These are phyloP conservation scores for Sinapis alba DNA, from an alignment of 441 rosid genomes.

Conservation along the genomic window DNA sequence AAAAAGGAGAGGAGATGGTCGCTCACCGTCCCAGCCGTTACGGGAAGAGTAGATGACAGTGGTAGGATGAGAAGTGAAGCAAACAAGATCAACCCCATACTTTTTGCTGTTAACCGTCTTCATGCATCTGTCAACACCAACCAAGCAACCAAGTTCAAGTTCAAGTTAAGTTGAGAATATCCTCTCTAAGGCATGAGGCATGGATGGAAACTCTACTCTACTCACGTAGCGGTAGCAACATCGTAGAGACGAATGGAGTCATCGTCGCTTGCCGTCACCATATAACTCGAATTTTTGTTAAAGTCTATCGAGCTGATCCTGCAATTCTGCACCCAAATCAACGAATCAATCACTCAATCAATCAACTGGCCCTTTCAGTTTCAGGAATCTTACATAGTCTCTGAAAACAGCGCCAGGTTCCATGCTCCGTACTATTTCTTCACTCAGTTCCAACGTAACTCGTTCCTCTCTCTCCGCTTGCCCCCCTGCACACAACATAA, in stretches of 20 bases:
- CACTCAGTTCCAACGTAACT: constrained; percentile 79
- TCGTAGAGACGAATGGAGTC: constrained; percentile 95
- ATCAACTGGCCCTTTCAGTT: background rate
- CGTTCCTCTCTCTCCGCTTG: constrained; percentile 78
- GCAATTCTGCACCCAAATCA: constrained; percentile 51
- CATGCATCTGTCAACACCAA: constrained; percentile 63
- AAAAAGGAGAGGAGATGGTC: too few species aligned
- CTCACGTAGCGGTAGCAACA: constrained; percentile 80
- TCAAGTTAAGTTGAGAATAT: background rate
- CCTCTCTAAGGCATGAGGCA: background rate
- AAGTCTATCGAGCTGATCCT: constrained; percentile 93
- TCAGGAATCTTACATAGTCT: constrained; percentile 59
- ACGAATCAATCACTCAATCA: too few species aligned
- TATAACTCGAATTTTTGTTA: constrained; percentile 72
- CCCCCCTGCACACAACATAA: constrained; percentile 47
- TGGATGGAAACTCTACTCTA: too few species aligned
- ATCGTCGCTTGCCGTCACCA: constrained; percentile 96
- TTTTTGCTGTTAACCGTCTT: constrained; percentile 97
- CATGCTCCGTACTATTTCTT: constrained; percentile 89
- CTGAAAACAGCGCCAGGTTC: constrained; percentile 85
- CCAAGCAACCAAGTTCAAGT: background rate
- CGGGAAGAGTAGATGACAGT: constrained; percentile 94
- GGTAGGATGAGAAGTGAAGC: constrained; percentile 90
- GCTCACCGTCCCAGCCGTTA: constrained; percentile 99
- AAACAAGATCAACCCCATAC: constrained; percentile 94